Percentiles rank a stretch among this genome's conserved stretches.
Evolutionary conservation across 352 stramenopile genomes (phyloP).

Genomic region (Globisporangium barbulae): DNA sequence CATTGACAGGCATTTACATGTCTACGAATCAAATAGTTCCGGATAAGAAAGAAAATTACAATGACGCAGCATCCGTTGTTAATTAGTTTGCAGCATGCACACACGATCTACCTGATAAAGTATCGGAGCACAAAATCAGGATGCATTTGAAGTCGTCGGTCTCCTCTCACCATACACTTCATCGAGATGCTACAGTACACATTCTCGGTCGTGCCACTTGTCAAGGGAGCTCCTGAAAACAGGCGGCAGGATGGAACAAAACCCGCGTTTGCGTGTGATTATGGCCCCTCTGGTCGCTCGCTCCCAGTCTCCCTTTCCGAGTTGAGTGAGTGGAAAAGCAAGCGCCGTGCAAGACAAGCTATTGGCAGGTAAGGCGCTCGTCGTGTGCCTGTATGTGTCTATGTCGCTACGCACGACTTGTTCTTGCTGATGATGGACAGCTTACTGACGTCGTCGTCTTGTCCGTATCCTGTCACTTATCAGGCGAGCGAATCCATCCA

Average conservation of each 20-base stretch:
- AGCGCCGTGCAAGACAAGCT: too few species aligned
- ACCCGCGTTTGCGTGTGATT: too few species aligned
- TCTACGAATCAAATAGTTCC: too few species aligned
- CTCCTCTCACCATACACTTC: background rate
- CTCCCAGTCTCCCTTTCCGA: too few species aligned
- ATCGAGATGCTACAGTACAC: background rate
- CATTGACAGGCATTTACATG: too few species aligned
- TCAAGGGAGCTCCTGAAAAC: background rate
- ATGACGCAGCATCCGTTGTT: too few species aligned
- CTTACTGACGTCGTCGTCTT: background rate
- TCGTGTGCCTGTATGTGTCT: background rate
- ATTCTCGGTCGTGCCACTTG: background rate
- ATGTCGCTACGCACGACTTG: background rate
- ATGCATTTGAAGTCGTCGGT: too few species aligned
- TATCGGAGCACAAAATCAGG: background rate
- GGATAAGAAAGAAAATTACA: background rate
- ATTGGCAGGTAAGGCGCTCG: too few species aligned
- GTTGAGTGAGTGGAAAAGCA: too few species aligned
- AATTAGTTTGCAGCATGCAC: background rate
- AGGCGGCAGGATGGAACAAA: slow-evolving; percentile 11
- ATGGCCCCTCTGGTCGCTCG: too few species aligned
- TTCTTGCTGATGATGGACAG: background rate
- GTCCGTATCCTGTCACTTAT: background rate
- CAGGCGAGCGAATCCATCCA: slow-evolving; percentile 2
- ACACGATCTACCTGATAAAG: background rate